Evolutionary conservation across 306 rosid species (phyloP).

Genomic region (Begonia peltatifolia): DNA sequence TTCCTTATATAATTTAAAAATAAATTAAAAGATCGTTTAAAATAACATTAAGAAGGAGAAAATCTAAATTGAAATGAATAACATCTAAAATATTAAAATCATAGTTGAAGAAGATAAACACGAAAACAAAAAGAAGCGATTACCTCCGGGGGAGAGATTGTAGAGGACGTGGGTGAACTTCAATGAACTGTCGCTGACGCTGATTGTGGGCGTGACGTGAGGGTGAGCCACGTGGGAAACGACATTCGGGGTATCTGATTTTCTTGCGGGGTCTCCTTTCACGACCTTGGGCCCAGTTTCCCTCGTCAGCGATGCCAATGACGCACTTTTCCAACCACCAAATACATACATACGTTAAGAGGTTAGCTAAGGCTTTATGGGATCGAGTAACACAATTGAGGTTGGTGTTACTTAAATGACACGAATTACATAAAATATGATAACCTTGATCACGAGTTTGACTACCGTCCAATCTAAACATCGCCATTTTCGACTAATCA

Average conservation of each 20-base stretch:
- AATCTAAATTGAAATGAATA: too few species aligned
- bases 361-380: neutral
- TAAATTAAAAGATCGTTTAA: too few species aligned
- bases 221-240: constrained; percentile 29
- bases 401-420: too few species aligned
- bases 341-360: neutral
- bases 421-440: too few species aligned
- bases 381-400: neutral
- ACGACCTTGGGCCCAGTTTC: constrained; percentile 77
- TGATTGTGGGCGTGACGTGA: constrained; percentile 39
- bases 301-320: constrained; percentile 70
- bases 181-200: constrained; percentile 64
- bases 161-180: constrained; percentile 87
- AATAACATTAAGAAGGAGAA: too few species aligned
- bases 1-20: too few species aligned
- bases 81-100: too few species aligned
- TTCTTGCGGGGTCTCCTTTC: constrained; percentile 70
- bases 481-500: too few species aligned
- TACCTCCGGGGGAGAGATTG: constrained; percentile 88
- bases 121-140: too few species aligned
- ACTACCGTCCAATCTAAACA: too few species aligned
- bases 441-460: too few species aligned
- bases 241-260: constrained; percentile 13
- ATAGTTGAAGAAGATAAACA: too few species aligned
- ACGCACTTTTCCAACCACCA: constrained; percentile 32